These are phyloP conservation scores for Xylariaceae sp. DNA, from an alignment of 2,329 filamentous ascomycete species.

Conservation along the genomic window DNA sequence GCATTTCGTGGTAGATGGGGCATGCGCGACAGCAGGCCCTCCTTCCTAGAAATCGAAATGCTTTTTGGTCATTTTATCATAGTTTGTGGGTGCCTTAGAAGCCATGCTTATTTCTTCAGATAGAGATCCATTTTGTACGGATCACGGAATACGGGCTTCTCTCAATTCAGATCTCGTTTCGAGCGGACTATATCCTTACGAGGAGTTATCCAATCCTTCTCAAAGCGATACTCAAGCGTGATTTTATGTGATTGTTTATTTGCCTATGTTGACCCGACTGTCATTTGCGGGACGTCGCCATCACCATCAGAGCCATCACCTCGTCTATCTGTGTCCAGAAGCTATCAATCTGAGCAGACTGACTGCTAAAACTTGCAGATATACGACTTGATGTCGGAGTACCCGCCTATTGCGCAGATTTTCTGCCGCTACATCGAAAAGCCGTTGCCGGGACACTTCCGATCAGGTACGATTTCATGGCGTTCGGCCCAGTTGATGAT, in stretches of 20 bases:
- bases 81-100: too few relatives aligned
- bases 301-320: background rate
- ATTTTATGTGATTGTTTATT: background rate
- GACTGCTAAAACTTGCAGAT: background rate
- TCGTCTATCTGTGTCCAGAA: background rate
- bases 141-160: background rate
- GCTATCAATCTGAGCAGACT: background rate
- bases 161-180: background rate
- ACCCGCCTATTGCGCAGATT: conserved; percentile 12
- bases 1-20: too few relatives aligned
- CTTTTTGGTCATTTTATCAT: too few relatives aligned
- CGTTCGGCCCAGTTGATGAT: background rate
- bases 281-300: background rate
- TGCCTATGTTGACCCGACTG: background rate
- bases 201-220: background rate
- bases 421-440: conserved; percentile 14
- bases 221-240: background rate
- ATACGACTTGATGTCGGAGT: background rate
- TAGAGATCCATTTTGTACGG: too few relatives aligned
- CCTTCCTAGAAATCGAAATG: too few relatives aligned
- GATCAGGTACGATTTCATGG: conserved; percentile 3
- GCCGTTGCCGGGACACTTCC: background rate
- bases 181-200: background rate
- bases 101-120: too few relatives aligned
- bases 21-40: too few relatives aligned